Evolutionary conservation across 2,329 filamentous ascomycete genomes (phyloP), one percentile per base, ranked within the genome.

Genomic region (Trichoderma polysporum): DNA sequence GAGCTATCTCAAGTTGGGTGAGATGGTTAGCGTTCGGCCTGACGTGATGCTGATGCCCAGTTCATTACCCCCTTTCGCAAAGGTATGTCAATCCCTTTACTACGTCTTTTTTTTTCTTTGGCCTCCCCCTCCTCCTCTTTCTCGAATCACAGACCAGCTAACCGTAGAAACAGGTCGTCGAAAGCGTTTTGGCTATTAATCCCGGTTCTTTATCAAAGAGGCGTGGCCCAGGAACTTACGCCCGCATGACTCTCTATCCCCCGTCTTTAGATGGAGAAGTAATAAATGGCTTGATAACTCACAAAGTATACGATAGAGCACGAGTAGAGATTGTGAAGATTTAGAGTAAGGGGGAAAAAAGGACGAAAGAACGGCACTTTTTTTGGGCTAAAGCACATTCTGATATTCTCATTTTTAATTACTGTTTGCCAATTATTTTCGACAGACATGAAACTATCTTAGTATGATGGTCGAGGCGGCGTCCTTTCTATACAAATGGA

Each of bases 181-280:
- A 97, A 74, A 92, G 90, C 71, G 93, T 97, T 0, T 79, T 98
- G 7, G 88, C 93, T 13, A 90, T 99, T 74, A 99, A 99, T 76
- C 94, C 95, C 0, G 94, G 95, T 5, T 90, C 88, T 58, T 80
- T 97, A 37, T 95, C 93, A 17, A 97, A 97, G 79, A 88, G 91
- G 66, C 89, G 88, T 68, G 93, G 90, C 1, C 85, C 94, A 0
- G 95, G 95, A 6, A 97, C 93, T 0, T 98, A 91, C 77, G 92
- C 93, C 1, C 88, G 90, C 59, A 86, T 99, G 83, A 87, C 87
- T 22, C 80, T 98, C 7, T 85, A 91, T 70, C 88, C 91, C 2
- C 87, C 90, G 15, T 78, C 78, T 6, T 71, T 91, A 0, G 85
- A 89, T 0, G 84, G 86, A 39, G 88, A 90, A 69, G 82, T 80